Base-by-base conservation (phyloP, 345 rosid species). In the Linum tenue region DNA sequence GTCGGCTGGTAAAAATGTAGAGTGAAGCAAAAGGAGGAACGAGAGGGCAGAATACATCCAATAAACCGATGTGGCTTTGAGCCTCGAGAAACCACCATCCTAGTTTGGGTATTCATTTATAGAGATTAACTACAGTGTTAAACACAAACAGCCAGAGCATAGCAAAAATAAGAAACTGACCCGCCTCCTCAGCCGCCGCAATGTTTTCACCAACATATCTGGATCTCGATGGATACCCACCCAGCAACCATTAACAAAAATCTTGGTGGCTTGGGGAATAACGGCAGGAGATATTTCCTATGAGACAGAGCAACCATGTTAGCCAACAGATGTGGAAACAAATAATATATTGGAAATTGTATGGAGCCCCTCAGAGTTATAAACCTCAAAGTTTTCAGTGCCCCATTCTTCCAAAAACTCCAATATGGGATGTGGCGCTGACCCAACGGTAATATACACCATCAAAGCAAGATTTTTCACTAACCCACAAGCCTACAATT, bases 401-500 rank as follows among this genome's bases (percentile, higher is more conserved):
- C 99, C 99, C 99, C 95, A 94, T 79, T 90, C 95, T 73, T 86
- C 96, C 81, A 94, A 84, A 84, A 94, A 85, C 64, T 83, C 97
- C 82, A 90, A 64, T 63, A 94, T 90, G 38, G 97, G 95, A 80
- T 85, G 84, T 39, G 99, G 96, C 12, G 96, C 95, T 70, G 97
- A 94, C 51, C 99, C 99, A 65, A 90, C 97, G 3, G 99, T 94
- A 60, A 94, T 83, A 70, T 94, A 94, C 58, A 94, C 99, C 99
- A 94, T 90, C 78, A 94, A 83, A 16, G 99, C 97, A 63, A 94
- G 84, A 80, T 94, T 94, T 81, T 94, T 94, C 69, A 94, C 99
- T 65, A 90, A 78, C 62, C 99, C 99, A 75, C 99, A 94, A 42
- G 97, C 99, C 99, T 94, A 77, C 62, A 17, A 42, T 60, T 44